Conservation (phyloP, 495 filamentous ascomycete genomes). For the Aspergillus sparsus region DNA sequence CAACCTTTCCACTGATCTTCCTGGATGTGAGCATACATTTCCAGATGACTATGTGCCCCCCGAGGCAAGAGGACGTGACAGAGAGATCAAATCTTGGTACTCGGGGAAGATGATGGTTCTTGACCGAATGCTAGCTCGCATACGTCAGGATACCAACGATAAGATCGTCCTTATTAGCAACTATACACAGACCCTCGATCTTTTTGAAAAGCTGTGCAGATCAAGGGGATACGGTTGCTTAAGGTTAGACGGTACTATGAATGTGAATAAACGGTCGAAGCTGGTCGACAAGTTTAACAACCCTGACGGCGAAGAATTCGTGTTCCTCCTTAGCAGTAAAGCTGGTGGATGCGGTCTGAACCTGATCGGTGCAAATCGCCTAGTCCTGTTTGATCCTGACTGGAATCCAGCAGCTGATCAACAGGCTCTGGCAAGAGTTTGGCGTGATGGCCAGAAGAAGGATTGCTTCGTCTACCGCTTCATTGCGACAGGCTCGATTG, state of each 20-base stretch:
- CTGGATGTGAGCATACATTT: conserved; percentile 78
- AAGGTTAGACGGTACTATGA: conserved; percentile 95
- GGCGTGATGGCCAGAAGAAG: conserved; percentile 99
- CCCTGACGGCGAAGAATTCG: conserved; percentile 84
- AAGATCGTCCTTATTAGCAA: conserved; percentile 99
- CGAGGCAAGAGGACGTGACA: conserved; percentile 82
- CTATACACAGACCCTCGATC: conserved; percentile 93
- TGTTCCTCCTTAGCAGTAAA: conserved; percentile 94
- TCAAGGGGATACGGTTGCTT: conserved; percentile 79
- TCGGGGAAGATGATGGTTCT: conserved; percentile 98
- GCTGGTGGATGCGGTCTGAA: conserved; percentile 97
- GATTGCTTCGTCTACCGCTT: conserved; percentile 99
- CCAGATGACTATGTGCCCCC: conserved; percentile 89
- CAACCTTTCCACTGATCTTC: conserved; percentile 78
- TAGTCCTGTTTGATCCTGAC: conserved; percentile 97
- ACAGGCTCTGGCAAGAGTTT: conserved; percentile 94
- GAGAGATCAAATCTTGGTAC: conserved; percentile 94
- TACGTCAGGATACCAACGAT: conserved; percentile 94
- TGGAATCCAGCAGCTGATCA: conserved; percentile 99
- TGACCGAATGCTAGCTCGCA: conserved; percentile 96
- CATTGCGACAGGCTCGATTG: conserved; percentile 96
- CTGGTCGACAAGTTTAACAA: conserved; percentile 99
- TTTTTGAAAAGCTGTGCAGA: conserved; percentile 92
- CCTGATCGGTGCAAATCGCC: conserved; percentile 92
- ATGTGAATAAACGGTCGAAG: conserved; percentile 93